phyloP scores from a whole-genome alignment of 2,329 filamentous ascomycete genomes.

The Volutella citrinella region DNA sequence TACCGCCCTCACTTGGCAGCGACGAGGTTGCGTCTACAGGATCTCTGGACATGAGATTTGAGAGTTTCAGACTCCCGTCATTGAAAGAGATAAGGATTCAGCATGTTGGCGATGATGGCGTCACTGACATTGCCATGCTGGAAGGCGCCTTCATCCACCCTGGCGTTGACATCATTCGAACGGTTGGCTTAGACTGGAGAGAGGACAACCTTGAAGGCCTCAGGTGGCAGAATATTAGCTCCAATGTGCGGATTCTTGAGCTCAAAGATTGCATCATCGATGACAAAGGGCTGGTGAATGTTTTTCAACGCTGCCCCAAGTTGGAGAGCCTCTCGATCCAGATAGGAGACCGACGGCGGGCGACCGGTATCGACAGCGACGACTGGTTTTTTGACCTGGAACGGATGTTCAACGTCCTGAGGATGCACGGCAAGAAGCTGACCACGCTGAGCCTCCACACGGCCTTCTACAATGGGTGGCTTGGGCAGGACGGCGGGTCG shows the following conservation, averaged over 20 bases:
- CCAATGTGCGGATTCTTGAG: background rate
- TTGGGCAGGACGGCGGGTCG: slow-evolving; percentile 2
- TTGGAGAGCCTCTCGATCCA: slow-evolving; percentile 1
- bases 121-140: too few species aligned
- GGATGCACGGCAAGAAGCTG: background rate
- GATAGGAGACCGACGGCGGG: background rate
- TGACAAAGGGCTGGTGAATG: rapidly evolving
- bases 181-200: too few species aligned
- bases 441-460: slow-evolving; percentile 2
- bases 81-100: too few species aligned
- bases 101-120: too few species aligned
- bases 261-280: slow-evolving; percentile 2
- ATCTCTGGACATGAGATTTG: too few species aligned
- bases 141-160: too few species aligned
- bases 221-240: too few species aligned
- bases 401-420: background rate
- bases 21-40: too few species aligned
- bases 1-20: too few species aligned
- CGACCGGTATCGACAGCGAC: background rate
- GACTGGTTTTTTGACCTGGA: background rate
- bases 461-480: rapidly evolving
- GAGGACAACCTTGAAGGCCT: too few species aligned
- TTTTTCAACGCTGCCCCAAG: slow-evolving; percentile 5
- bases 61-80: too few species aligned
- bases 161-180: too few species aligned